Evolutionary conservation across 495 filamentous ascomycete genomes (phyloP), one percentile per base, ranked within the genome.

Genomic region (Hypoxylon perforatum): DNA sequence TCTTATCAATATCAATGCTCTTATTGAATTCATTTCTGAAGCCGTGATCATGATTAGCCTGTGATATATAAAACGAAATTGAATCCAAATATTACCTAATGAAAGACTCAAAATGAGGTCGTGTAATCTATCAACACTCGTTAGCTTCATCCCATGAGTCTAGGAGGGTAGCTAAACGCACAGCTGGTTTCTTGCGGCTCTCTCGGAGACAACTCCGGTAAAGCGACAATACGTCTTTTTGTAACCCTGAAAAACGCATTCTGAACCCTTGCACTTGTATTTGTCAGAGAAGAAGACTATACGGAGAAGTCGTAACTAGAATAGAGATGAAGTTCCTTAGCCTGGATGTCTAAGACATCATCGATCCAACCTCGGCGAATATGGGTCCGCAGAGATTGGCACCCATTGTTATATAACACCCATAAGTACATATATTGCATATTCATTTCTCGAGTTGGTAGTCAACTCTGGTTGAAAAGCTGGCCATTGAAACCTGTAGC

Each of bases 201-300:
- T 90, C 91, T 49, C 93, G 84, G 23, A 99, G 81, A 68, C 93
- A 97, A 69, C 87, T 85, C 46, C 93, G 88, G 70, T 98, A 99
- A 9, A 99, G 86, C 35, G 87, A 82, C 39, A 98, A 76, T 7
- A 99, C 94, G 56, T 96, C 91, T 73, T 87, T 89, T 71, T 99
- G 96, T n/a, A 98, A 82, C 35, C 96, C 96, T 8, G 94, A 96
- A 17, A 91, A 83, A 71, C 87, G 85, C 81, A 85, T 85, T 46
- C 47, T 67, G 57, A 38, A 17, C 41, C 10, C 9, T 28, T 47
- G 8, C 25, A 42, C 1, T 4, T 41, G 22, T 15, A n/a, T 7
- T 30, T 1, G 25, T 3, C 7, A 3, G 25, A 28, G 25, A 4
- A 47, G 18, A 22, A 23, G 44, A 23, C 12, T 15, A 54, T 17